Evolutionary conservation across 2,329 filamentous ascomycete genomes (phyloP), one percentile per base, ranked within the genome.

Genomic region (Microcyclosporella mali): DNA sequence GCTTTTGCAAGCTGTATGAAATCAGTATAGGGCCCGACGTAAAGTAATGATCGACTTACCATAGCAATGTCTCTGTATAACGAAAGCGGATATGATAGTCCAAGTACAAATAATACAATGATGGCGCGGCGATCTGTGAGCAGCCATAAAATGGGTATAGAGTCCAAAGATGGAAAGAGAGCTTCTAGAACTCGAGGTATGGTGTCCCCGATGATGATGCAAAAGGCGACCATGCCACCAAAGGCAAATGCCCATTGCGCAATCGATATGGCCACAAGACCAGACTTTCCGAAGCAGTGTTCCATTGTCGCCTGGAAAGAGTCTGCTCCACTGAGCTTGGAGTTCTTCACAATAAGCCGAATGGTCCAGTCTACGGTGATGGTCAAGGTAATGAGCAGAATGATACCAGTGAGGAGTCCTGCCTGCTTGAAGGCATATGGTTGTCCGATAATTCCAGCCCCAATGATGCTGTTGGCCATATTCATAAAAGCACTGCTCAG

Each of bases 211-310:
- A 98, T 85, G 59, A 98, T 95, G 58, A 98, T 88, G 53, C 89
- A 92, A 66, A 97, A 98, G 11, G 92, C 92, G 43, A 98, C 81
- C 92, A 98, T 98, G 52, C 92, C 92, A 43, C 92, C 92, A 71
- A 97, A 98, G 2, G 92, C 92, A 74, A 98, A 98, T 19, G 88
- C 84, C 90, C 90, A 98, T 70, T 98, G 92, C 37, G 92, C 92
- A 49, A 97, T 56, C 37, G 79, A 83, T 40, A 98, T 95, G 46
- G 92, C 90, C 52, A 98, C 79, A 43, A 98, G 73, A 0, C 92
- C 92, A 14, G 83, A 75, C 58, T 80, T 82, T 4, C 92, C 92
- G 68, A 95, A 98, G 70, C 92, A 98, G 66, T 90, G 82, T 67
- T 95, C 84, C 61, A 98, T 88, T 1, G 92, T 98, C 30, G 88